Base-by-base conservation (phyloP, 1,284 basidiomycete genomes). In the Papiliotrema laurentii region DNA sequence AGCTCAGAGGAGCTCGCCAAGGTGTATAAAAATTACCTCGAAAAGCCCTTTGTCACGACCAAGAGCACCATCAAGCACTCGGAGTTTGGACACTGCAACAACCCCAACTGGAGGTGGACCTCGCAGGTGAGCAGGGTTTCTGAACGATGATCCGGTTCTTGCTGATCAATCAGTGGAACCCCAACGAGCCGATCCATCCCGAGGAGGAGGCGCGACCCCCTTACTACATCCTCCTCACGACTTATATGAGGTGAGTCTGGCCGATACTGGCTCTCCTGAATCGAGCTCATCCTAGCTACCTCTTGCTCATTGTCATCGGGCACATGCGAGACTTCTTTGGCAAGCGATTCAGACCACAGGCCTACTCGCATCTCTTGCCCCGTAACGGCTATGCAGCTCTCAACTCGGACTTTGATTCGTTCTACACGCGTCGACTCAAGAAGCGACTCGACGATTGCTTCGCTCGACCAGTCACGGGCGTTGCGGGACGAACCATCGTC, bases 341-440 rank as follows among this genome's bases (percentile, higher is more conserved):
- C 35, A 97, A 97, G 75, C 80, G 84, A 28, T 79, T 97, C 53
- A 78, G 81, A 59, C 81, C 86, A 10, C 72, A 79, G 22, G 77
- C 79, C 46, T 97, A 92, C 72, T 79, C 78, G 50, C 89, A 97
- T 72, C 76, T 96, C 45, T 83, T 89, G 74, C 85, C 88, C 37
- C 78, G 80, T 59, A 78, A 89, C 63, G 92, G 92, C 54, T 96
- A 97, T 68, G 96, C 94, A 1, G 88, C 96, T 13, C 80, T 98
- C 56, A 96, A 93, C 75, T 96, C 92, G 28, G 94, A 98, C 73
- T 98, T 97, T 63, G 96, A 98, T 75, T 97, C 93, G 26, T 99
- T 98, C 78, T 98, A 97, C 79, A 97, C 92, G 49, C 87, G 94
- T 51, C 85, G 93, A 7, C 81, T 98, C 60, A 98, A 98, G 75